These are phyloP conservation scores for Periconia sp. DNA, from an alignment of 2,329 filamentous ascomycete genomes.

Conservation along the genomic window DNA sequence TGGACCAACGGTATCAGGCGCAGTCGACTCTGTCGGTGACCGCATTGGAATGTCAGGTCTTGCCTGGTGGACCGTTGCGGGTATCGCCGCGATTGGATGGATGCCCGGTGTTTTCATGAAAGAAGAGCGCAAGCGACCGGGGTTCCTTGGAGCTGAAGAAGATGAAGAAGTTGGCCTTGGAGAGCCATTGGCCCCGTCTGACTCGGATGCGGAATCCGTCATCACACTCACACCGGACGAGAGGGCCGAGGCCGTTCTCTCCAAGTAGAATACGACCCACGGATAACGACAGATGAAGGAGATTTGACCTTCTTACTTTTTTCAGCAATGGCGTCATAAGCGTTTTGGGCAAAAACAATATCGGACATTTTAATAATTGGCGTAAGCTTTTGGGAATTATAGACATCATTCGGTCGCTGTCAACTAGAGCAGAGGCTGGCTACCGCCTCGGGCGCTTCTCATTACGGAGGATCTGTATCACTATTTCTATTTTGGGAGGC, in stretches of 20 bases:
- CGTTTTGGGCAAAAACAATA: constrained; percentile 15
- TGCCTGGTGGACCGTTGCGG: constrained; percentile 89
- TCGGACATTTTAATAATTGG: constrained; percentile 19
- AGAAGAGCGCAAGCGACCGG: constrained; percentile 58
- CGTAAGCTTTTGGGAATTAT: constrained; percentile 11
- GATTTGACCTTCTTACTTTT: constrained; percentile 10
- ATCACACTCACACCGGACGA: constrained; percentile 41
- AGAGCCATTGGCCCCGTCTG: constrained; percentile 20
- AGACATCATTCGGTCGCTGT: constrained; percentile 13
- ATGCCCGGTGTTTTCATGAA: constrained; percentile 64
- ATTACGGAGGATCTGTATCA: constrained; percentile 9
- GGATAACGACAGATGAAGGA: constrained; percentile 19
- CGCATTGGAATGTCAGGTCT: constrained; percentile 82
- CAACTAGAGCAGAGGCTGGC: constrained; percentile 10
- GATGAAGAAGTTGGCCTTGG: constrained; percentile 40
- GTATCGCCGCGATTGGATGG: constrained; percentile 73
- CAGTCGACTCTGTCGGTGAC: constrained; percentile 82
- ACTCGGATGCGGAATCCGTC: constrained; percentile 40
- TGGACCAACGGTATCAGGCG: constrained; percentile 85
- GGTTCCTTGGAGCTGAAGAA: constrained; percentile 24
- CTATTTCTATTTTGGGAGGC: constrained; percentile 8
- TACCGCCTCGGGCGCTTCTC: constrained; percentile 12
- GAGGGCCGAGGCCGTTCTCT: constrained; percentile 32
- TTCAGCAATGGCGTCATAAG: constrained; percentile 8
- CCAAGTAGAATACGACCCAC: constrained; percentile 32